Conservation (phyloP, 2,329 filamentous ascomycete species). For the Penicillium nordicum region DNA sequence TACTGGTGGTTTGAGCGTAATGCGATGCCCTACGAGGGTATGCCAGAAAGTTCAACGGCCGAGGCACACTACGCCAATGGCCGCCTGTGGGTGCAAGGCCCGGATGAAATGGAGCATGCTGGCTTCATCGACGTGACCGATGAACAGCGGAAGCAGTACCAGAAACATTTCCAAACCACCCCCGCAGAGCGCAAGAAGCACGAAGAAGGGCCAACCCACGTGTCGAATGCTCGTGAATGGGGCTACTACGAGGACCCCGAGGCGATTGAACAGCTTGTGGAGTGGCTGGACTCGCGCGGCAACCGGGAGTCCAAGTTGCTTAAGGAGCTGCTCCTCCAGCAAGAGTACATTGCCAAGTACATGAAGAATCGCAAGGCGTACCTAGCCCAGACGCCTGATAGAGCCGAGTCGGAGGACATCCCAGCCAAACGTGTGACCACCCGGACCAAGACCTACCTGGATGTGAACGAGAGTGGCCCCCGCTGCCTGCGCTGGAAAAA, state of each 20-base stretch:
- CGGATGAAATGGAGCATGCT: constrained; percentile 79
- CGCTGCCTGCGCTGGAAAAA: constrained; percentile 66
- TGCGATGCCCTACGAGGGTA: constrained; percentile 89
- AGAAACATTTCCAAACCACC: constrained; percentile 72
- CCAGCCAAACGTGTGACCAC: constrained; percentile 58
- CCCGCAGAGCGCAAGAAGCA: constrained; percentile 77
- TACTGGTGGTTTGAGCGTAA: constrained; percentile 99
- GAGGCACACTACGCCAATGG: constrained; percentile 88
- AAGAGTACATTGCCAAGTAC: constrained; percentile 69
- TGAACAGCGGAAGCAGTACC: constrained; percentile 72
- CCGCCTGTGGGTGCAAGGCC: constrained; percentile 93
- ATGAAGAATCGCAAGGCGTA: constrained; percentile 80
- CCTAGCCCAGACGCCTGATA: constrained; percentile 53
- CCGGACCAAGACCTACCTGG: constrained; percentile 58
- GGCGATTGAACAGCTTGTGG: constrained; percentile 72
- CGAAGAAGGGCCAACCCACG: constrained; percentile 79
- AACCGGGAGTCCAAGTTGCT: constrained; percentile 80
- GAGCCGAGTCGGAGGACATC: constrained; percentile 46
- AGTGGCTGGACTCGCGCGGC: constrained; percentile 85
- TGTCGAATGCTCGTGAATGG: constrained; percentile 78
- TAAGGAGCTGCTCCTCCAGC: constrained; percentile 78
- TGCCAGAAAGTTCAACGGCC: constrained; percentile 84
- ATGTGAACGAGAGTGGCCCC: constrained; percentile 50
- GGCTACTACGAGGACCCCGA: constrained; percentile 82
- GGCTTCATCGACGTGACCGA: constrained; percentile 78